Base-by-base conservation (phyloP, 2,329 filamentous ascomycete species). In the Trichoderma asperellum region DNA sequence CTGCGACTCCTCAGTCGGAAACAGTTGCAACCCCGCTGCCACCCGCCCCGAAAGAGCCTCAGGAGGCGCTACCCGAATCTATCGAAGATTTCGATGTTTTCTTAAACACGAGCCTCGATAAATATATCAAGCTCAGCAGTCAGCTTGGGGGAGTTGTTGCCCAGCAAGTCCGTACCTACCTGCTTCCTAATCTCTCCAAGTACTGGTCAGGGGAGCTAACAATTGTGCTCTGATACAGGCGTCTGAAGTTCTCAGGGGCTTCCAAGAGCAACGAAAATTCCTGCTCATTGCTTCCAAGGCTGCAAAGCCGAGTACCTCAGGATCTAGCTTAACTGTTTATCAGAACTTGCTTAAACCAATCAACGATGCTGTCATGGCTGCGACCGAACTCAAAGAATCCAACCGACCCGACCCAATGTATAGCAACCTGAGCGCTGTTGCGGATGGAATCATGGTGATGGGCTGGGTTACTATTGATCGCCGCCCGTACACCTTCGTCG, bases 31-130 rank as follows among this genome's bases (percentile, higher is more conserved):
- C 71, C 5, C 78, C 85, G 2, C 78, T 81, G 2, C 80, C 83
- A 56, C 72, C 81, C 11, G 72, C 80, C 34, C 78, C 81, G 21
- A 80, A 82, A 53, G 70, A 77, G 12, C 74, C 79, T n/a, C 76
- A 79, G 64, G 88, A 92, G 72, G 83, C 87, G 11, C 79, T 95
- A 12, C 92, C 94, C 24, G 88, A 90, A 72, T 88, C 89, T n/a
- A 88, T 99, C 71, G 90, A 94, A 76, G 94, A 96, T 70, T 98
- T 97, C 77, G 94, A 98, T 78, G 83, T 83, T 69, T 88, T 97
- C 76, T 88, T 98, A 71, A 85, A 86, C 76, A 86, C 84, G 3
- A 87, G 94, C 68, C 88, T 98, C 70, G 88, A 89, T 75, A 90
- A 90, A 72, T 98, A 93, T 84, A 88, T 93, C 70, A 87, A 90